These are phyloP conservation scores for Epichloe sp. DNA, from an alignment of 2,329 filamentous ascomycete species.

Conservation along the genomic window DNA sequence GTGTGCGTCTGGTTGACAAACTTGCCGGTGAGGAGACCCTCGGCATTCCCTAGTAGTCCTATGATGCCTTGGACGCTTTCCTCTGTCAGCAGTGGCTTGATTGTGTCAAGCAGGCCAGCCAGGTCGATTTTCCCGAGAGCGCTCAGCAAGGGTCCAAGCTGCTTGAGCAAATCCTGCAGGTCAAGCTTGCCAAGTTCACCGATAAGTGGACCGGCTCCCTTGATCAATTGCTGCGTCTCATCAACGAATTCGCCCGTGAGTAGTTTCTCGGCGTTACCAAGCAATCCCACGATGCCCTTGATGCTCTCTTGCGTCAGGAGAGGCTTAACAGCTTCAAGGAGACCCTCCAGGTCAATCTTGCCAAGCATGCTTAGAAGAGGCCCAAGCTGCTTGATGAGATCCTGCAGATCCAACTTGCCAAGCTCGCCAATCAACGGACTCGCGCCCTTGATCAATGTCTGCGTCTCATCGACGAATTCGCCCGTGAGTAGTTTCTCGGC, in stretches of 20 bases:
- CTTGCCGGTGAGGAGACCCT: constrained; percentile 18
- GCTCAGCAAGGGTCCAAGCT: constrained; percentile 17
- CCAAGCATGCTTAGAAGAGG: constrained; percentile 19
- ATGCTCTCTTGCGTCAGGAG: constrained; percentile 16
- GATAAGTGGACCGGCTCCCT: constrained; percentile 15
- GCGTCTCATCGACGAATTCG: constrained; percentile 17
- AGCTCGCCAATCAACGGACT: constrained; percentile 13
- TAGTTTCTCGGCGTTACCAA: constrained; percentile 17
- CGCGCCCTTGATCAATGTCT: constrained; percentile 16
- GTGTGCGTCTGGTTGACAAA: constrained; percentile 18
- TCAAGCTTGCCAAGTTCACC: constrained; percentile 13
- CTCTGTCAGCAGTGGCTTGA: constrained; percentile 21
- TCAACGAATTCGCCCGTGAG: constrained; percentile 16
- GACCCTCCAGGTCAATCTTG: constrained; percentile 19
- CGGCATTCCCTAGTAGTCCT: constrained; percentile 21
- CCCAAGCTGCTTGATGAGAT: constrained; percentile 14
- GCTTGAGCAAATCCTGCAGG: constrained; percentile 15
- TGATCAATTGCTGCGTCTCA: constrained; percentile 16
- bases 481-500: constrained; percentile 15
- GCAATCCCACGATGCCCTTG: constrained; percentile 18
- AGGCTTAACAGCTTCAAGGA: constrained; percentile 16
- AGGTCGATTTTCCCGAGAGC: constrained; percentile 19
- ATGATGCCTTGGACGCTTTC: constrained; percentile 20
- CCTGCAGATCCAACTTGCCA: constrained; percentile 13
- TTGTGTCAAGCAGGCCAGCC: constrained; percentile 18